phyloP scores from a whole-genome alignment of 768 basidiomycete species.

The Lentinula sp. region DNA sequence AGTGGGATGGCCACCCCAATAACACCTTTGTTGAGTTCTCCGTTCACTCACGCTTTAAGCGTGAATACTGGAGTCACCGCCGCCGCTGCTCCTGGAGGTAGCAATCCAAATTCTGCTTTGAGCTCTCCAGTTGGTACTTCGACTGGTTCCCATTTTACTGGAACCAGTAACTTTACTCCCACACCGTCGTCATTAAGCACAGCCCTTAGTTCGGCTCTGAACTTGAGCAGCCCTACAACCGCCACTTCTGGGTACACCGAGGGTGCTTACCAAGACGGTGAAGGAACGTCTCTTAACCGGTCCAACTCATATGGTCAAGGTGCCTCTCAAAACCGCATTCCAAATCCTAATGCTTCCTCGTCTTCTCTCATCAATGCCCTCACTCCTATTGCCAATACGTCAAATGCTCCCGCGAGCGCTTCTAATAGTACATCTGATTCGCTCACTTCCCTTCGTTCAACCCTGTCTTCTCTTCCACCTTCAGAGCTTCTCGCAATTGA shows the following conservation, averaged over 20 bases:
- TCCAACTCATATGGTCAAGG: background rate
- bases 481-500: conserved; percentile 67
- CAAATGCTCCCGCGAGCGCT: background rate
- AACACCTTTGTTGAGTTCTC: background rate
- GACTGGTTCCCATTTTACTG: background rate
- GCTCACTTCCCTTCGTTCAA: conserved; percentile 7
- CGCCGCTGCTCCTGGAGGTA: background rate
- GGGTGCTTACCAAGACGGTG: background rate
- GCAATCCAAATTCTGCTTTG: background rate
- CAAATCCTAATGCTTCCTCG: background rate
- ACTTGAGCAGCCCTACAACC: background rate
- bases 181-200: conserved; percentile 3
- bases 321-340: background rate
- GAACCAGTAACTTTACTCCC: background rate
- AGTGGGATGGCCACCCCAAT: conserved; percentile 2
- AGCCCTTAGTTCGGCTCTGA: background rate
- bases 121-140: background rate
- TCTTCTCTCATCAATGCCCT: conserved; percentile 1
- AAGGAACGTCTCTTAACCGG: background rate
- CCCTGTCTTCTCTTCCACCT: conserved; percentile 48
- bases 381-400: background rate
- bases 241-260: background rate
- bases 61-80: background rate
- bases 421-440: background rate
- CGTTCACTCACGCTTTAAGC: background rate